Evolutionary conservation across 805 yeast genomes (phyloP).

Genomic region (Metschnikowia shivogae): DNA sequence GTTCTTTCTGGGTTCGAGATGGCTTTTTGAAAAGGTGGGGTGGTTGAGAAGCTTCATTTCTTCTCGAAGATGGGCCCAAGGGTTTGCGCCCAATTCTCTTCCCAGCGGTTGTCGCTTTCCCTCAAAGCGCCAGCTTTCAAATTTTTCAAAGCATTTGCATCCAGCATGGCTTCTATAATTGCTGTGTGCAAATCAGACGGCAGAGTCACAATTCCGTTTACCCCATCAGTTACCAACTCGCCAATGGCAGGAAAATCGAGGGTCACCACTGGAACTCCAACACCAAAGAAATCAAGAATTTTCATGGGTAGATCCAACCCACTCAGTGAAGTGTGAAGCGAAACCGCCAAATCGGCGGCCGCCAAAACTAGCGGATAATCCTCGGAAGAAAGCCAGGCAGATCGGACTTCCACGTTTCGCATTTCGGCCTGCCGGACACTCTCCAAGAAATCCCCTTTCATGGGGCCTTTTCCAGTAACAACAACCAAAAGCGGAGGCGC

Average conservation of each 20-base stretch:
- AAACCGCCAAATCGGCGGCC: slow-evolving; percentile 81
- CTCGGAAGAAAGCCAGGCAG: slow-evolving; percentile 72
- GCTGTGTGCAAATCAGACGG: slow-evolving; percentile 23
- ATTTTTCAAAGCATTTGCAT: slow-evolving; percentile 28
- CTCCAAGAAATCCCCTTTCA: slow-evolving; percentile 49
- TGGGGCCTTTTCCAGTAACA: slow-evolving; percentile 98
- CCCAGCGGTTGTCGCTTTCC: slow-evolving; percentile 76
- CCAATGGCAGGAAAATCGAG: slow-evolving; percentile 69
- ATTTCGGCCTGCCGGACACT: slow-evolving; percentile 44
- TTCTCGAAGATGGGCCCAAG: slow-evolving; percentile 32
- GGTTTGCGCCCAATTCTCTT: slow-evolving; percentile 58
- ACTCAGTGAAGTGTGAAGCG: slow-evolving; percentile 86
- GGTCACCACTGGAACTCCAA: slow-evolving; percentile 88
- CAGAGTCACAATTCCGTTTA: slow-evolving; percentile 56
- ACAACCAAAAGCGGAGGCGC: slow-evolving; percentile 56
- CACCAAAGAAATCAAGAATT: slow-evolving; percentile 92
- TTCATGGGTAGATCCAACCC: slow-evolving; percentile 98
- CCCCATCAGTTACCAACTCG: slow-evolving; percentile 67
- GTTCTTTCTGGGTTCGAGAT: no score
- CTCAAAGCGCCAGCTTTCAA: slow-evolving; percentile 64
- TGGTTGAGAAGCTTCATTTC: neutral
- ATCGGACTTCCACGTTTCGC: slow-evolving; percentile 50
- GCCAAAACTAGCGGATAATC: slow-evolving; percentile 77
- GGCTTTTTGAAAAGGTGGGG: neutral
- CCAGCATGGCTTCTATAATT: slow-evolving; percentile 25